Conservation (phyloP, 208 protist genomes). For the Trichomonas tenax region DNA sequence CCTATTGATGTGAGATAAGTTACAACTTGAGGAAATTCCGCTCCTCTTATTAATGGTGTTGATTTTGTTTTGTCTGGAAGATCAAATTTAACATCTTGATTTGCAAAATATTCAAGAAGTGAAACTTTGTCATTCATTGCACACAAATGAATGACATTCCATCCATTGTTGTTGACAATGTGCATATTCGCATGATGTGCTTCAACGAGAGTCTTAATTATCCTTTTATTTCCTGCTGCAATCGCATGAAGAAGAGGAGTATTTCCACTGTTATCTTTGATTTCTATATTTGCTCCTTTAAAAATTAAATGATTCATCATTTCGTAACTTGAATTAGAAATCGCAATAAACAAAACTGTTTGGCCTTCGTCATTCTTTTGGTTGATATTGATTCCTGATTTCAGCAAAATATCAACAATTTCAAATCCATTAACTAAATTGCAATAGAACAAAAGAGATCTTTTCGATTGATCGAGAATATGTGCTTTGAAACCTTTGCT, state of each 20-base stretch:
- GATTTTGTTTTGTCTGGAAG: background rate
- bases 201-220: background rate
- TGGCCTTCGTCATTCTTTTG: background rate
- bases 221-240: background rate
- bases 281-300: background rate
- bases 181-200: background rate
- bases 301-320: background rate
- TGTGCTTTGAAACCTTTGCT: background rate
- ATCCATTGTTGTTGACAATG: background rate
- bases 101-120: background rate
- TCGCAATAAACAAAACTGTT: background rate
- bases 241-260: background rate
- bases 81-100: background rate
- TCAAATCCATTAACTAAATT: background rate
- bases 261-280: background rate
- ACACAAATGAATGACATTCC: background rate
- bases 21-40: background rate
- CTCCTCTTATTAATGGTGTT: background rate
- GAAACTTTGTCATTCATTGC: background rate
- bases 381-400: background rate
- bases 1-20: background rate
- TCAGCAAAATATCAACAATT: background rate
- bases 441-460: background rate
- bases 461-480: background rate
- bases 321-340: background rate